A percentile compares a stretch with the other conserved stretches of the same genome.
Evolutionary conservation across 1,284 basidiomycete genomes (phyloP).

Genomic region (Phellopilus nigrolimitatus): DNA sequence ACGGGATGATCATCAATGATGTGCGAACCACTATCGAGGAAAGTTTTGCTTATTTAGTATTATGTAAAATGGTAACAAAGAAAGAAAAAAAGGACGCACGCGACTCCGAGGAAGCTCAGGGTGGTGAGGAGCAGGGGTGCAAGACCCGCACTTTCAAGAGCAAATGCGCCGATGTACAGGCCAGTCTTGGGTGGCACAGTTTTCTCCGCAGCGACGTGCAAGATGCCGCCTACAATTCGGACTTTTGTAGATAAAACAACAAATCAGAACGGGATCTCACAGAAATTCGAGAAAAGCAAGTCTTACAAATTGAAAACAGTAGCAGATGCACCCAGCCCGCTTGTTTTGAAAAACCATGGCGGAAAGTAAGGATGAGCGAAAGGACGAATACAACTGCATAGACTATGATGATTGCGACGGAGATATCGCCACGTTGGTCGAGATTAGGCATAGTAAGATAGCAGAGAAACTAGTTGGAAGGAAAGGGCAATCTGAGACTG

Average conservation of each 20-base stretch:
- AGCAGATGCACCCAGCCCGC: slow-evolving; percentile 60
- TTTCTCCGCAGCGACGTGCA: slow-evolving; percentile 49
- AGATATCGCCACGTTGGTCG: slow-evolving; percentile 41
- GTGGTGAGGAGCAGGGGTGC: slow-evolving; percentile 50
- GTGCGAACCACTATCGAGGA: slow-evolving; percentile 30
- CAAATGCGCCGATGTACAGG: slow-evolving; percentile 46
- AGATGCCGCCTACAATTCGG: slow-evolving; percentile 50
- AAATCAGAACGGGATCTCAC: slow-evolving; percentile 6
- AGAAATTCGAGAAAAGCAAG: neutral
- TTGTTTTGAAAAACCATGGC: slow-evolving; percentile 49
- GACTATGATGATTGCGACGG: slow-evolving; percentile 48
- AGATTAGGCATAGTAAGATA: slow-evolving; percentile 10
- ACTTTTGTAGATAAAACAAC: slow-evolving; percentile 35
- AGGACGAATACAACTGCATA: slow-evolving; percentile 49
- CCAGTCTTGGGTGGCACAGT: slow-evolving; percentile 33
- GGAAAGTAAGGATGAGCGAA: slow-evolving; percentile 39
- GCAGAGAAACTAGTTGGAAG: neutral
- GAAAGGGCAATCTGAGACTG: too few relatives aligned
- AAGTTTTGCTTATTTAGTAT: slow-evolving; percentile 10
- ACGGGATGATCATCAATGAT: slow-evolving; percentile 23
- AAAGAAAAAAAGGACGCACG: slow-evolving; percentile 38
- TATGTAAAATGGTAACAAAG: neutral
- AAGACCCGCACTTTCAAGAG: slow-evolving; percentile 52
- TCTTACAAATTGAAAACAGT: slow-evolving; percentile 46
- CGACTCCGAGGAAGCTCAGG: slow-evolving; percentile 54